Conservation (phyloP, 2,329 filamentous ascomycete genomes). For the Ophiostoma sp. region DNA sequence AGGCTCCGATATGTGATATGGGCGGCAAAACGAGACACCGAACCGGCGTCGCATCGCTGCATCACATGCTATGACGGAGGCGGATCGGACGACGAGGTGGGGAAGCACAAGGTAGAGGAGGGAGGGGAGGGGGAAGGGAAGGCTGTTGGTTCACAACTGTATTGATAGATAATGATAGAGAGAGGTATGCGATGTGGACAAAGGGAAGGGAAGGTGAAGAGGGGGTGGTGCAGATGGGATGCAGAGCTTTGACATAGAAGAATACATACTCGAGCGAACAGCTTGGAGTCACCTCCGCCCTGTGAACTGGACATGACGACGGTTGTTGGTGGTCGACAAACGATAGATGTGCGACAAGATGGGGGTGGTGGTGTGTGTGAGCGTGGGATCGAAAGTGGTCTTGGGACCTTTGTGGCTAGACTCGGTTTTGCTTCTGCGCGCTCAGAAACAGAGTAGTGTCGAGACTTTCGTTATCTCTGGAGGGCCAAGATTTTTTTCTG, state of each 20-base stretch:
- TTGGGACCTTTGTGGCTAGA: neutral
- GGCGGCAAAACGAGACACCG: neutral
- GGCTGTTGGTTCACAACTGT: neutral
- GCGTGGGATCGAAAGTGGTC: neutral
- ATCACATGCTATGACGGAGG: constrained; percentile 16
- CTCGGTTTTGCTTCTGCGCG: neutral
- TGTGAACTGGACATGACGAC: constrained; percentile 54
- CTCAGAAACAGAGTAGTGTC: neutral
- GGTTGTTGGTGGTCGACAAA: neutral
- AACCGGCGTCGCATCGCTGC: constrained; percentile 12
- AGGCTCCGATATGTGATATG: neutral
- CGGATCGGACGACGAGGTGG: constrained; percentile 20
- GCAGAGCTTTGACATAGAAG: neutral
- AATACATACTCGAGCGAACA: constrained; percentile 85
- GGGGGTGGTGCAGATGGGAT: neutral
- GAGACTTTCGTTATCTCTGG: constrained; percentile 8
- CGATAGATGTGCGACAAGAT: neutral
- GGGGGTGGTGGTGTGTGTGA: neutral
- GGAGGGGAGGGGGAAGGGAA: neutral
- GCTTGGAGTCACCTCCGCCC: constrained; percentile 92
- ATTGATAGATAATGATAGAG: neutral
- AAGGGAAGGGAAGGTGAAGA: neutral
- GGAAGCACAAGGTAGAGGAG: neutral
- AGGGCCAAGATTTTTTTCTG: neutral
- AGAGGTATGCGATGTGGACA: neutral